Base-by-base conservation (phyloP, 1,139 yeast species). In the Saccharomyces uvarum region DNA sequence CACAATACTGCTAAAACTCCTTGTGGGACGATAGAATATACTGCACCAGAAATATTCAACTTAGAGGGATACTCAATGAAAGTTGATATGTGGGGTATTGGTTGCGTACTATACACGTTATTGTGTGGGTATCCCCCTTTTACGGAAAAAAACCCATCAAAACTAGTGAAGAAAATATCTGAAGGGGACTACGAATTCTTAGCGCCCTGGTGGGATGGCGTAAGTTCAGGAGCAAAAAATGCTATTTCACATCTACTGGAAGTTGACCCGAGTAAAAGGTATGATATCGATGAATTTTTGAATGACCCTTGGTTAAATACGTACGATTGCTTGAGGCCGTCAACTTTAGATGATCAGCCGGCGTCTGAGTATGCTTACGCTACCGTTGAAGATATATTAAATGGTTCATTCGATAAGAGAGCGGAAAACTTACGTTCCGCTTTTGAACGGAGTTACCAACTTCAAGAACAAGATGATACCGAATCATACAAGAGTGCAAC, bases 41-140 rank as follows among this genome's bases (percentile, higher is more conserved):
- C 97, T 2, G 97, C 97, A 0, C 97, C 97, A 0, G 97, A 91
- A 70, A 93, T 90, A 51, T 95, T 91, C 48, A 83, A 81, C 64
- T 93, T 86, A 67, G 29, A 50, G 24, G 26, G 16, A 31, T 91
- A 91, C 66, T 87, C 96, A 4, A 89, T 88, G 73, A 81, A 90
- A 51, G 98, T 91, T 19, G 98, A 91, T 70, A 86, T 91, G 81
- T 91, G 97, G 97, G 95, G 96, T 3, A 75, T 91, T 53, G 98
- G 98, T 1, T 91, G 98, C 71, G 95, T 91, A 5, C 71, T 91
- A 58, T 91, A 90, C 68, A 91, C 97, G 0, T 77, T 90, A 27
- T 73, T 91, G 50, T 90, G 97, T 74, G 98, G 98, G 2, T 91
- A 91, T 72, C 98, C 98, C 98, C 98, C 24, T 91, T 91, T 69